Evolutionary conservation across 495 filamentous ascomycete genomes (phyloP), one percentile per base, ranked within the genome.

Genomic region (Penicillium pancosmium): DNA sequence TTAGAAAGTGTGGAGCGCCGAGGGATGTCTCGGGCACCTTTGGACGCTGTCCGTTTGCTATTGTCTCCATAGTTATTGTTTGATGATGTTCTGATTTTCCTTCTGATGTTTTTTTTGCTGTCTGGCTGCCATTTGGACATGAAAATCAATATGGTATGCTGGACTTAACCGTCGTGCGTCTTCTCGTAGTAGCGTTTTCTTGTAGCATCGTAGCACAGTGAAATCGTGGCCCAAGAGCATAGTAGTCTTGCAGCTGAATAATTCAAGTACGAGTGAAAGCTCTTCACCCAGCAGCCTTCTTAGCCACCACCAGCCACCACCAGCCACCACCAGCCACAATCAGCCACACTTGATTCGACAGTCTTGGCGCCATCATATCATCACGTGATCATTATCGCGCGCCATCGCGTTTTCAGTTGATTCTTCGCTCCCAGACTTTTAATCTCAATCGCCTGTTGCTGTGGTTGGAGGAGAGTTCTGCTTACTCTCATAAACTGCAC

Each of bases 101-200:
- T 55, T 49, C 52, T 44, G 23, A 23, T 27, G 11, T 10, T 23
- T 10, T 57, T 59, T 57, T 60, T 69, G 44, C 58, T 53, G 57
- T 66, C 62, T 69, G 68, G 67, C 54, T 60, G 38, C 66, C 65
- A 52, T 59, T 71, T 75, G 64, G 65, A 64, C 58, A 75, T 68
- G 66, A 71, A 68, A 73, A 73, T 69, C 59, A 69, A 69, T 25
- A 65, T 67, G 68, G 64, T 69, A 64, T 63, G 53, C 67, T 69
- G 63, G 62, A 53, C 54, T 11, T 49, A 52, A 19, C 23, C 4
- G 38, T 31, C 5, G 6, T 36, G 38, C 19, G 9, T 21, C 23
- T 0, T 5, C 46, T 3, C 11, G 46, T 48, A 27, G 46, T 23
- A 48, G 18, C 46, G 0, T 48, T 12, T 48, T 13, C 46, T 13